Evolutionary conservation across 306 rosid genomes (phyloP).

Genomic region (Acacia crassicarpa): DNA sequence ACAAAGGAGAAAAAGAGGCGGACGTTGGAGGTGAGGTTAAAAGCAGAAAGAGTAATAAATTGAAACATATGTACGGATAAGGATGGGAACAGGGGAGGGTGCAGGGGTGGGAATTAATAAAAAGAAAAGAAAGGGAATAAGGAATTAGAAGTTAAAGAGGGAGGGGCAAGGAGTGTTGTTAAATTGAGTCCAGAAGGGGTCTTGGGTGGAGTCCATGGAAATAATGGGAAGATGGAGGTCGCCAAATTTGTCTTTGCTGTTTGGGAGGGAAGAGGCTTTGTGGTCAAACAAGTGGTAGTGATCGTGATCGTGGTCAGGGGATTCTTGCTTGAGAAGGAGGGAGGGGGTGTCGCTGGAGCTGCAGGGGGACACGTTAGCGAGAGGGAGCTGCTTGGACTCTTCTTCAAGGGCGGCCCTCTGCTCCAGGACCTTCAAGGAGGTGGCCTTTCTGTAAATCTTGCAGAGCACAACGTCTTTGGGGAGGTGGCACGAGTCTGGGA

Average conservation of each 20-base stretch:
- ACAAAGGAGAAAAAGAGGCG: neutral
- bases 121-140: too few relatives aligned
- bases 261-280: conserved; percentile 4
- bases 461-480: conserved; percentile 88
- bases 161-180: conserved; percentile 71
- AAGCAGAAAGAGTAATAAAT: neutral
- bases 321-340: conserved; percentile 45
- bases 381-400: conserved; percentile 51
- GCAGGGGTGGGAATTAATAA: too few relatives aligned
- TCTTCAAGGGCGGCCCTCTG: conserved; percentile 84
- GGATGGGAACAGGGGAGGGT: neutral
- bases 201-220: conserved; percentile 78
- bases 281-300: neutral
- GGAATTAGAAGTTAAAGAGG: conserved; percentile 52
- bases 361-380: conserved; percentile 33
- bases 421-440: conserved; percentile 92
- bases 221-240: conserved; percentile 70
- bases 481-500: conserved; percentile 63
- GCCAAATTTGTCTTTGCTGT: conserved; percentile 42
- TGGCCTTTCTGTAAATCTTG: conserved; percentile 94
- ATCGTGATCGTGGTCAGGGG: neutral
- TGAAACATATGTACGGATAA: neutral
- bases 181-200: conserved; percentile 64
- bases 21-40: neutral
- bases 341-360: conserved; percentile 54